These are phyloP conservation scores for Sonneratia alba DNA, from an alignment of 345 rosid genomes.

Conservation along the genomic window DNA sequence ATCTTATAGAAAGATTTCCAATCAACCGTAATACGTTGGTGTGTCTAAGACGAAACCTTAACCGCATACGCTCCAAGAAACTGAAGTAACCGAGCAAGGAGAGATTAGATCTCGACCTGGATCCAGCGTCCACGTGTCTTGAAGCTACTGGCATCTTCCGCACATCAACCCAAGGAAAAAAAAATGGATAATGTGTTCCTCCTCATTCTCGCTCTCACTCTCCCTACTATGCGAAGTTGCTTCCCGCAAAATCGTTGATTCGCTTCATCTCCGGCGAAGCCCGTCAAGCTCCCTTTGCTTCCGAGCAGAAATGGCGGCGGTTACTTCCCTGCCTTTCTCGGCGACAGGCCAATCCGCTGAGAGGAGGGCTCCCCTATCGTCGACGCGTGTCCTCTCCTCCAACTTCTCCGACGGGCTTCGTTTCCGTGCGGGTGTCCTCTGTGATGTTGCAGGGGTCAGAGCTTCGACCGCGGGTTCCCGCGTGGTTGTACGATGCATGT, in stretches of 20 bases:
- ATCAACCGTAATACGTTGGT: no score
- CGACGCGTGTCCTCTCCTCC: slow-evolving; percentile 28
- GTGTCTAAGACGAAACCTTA: no score
- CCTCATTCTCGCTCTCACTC: slow-evolving; percentile 7
- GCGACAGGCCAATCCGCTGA: slow-evolving; percentile 41
- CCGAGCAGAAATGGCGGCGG: slow-evolving; percentile 34
- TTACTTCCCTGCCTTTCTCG: slow-evolving; percentile 59
- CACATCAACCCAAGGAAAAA: slow-evolving; percentile 9
- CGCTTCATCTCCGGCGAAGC: neutral
- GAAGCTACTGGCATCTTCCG: slow-evolving; percentile 3
- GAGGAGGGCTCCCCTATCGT: slow-evolving; percentile 24
- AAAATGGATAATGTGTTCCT: slow-evolving; percentile 28
- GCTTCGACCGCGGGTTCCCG: slow-evolving; percentile 36
- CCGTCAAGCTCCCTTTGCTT: neutral
- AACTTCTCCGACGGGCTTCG: slow-evolving; percentile 28
- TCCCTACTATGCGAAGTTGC: neutral
- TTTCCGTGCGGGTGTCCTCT: slow-evolving; percentile 27
- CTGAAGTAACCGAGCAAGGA: no score
- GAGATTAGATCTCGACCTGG: neutral
- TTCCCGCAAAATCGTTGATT: neutral
- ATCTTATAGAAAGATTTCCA: no score
- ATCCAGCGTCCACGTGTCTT: slow-evolving; percentile 22
- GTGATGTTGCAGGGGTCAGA: slow-evolving; percentile 23
- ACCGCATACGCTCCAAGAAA: no score
- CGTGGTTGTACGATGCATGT: slow-evolving; percentile 53